Percentiles rank a stretch among this genome's conserved stretches.
Evolutionary conservation across 495 filamentous ascomycete genomes (phyloP).

Genomic region (Penicillium mononematosum): DNA sequence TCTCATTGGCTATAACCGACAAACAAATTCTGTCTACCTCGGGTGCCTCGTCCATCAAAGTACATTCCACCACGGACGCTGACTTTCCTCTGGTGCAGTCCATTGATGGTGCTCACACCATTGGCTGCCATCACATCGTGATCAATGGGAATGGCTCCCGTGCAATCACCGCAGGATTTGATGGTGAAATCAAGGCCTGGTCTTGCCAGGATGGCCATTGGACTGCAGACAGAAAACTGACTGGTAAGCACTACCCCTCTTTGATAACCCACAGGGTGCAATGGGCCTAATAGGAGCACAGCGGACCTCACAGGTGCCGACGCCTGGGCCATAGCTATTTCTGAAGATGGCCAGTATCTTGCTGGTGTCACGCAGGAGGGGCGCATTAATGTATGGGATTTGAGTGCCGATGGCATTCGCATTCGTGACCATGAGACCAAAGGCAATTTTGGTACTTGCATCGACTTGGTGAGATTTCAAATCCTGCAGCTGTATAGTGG

Average conservation of each 20-base stretch:
- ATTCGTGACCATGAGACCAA: conserved; percentile 88
- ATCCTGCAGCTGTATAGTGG: neutral
- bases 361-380: conserved; percentile 82
- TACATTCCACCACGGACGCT: conserved; percentile 68
- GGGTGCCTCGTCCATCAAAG: conserved; percentile 73
- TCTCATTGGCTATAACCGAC: conserved; percentile 78
- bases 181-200: conserved; percentile 84
- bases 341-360: conserved; percentile 75
- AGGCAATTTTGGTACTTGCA: conserved; percentile 80
- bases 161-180: conserved; percentile 83
- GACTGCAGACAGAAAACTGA: conserved; percentile 51
- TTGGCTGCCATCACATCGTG: conserved; percentile 85
- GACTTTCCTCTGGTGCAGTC: conserved; percentile 76
- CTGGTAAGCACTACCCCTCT: conserved; percentile 34
- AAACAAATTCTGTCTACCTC: conserved; percentile 76
- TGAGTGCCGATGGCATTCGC: conserved; percentile 50
- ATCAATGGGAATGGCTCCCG: conserved; percentile 65
- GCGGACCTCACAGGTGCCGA: conserved; percentile 45
- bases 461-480: conserved; percentile 64
- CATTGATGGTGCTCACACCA: conserved; percentile 69
- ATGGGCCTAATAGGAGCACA: conserved; percentile 12
- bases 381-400: conserved; percentile 84
- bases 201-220: conserved; percentile 50
- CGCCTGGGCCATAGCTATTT: conserved; percentile 84
- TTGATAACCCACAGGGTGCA: neutral